Evolutionary conservation across 257 asterid species (phyloP).

Genomic region (Jacaranda mimosifolia): DNA sequence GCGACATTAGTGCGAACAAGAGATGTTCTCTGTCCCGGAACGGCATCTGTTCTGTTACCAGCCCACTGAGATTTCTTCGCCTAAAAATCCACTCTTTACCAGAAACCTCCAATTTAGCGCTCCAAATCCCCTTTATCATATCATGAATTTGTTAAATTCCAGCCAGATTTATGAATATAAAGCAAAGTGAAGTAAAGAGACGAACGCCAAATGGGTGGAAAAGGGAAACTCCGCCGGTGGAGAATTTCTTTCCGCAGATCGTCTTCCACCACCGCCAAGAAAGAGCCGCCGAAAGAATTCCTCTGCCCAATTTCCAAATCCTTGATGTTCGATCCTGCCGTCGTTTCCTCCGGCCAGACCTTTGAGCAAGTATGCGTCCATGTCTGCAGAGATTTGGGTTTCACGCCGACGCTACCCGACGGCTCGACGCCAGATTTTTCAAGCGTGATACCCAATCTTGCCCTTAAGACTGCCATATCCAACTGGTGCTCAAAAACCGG

Average conservation of each 20-base stretch:
- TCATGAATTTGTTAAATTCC: slow-evolving; percentile 6
- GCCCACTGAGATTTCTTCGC: slow-evolving; percentile 12
- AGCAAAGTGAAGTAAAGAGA: not conserved
- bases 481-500: slow-evolving; percentile 63
- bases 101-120: not conserved
- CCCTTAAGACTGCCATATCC: slow-evolving; percentile 55
- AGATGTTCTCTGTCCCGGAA: not conserved
- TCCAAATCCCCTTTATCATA: not conserved
- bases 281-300: slow-evolving; percentile 48
- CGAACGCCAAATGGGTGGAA: slow-evolving; percentile 46
- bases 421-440: slow-evolving; percentile 64
- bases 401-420: slow-evolving; percentile 53
- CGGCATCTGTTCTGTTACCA: not conserved
- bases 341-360: slow-evolving; percentile 75
- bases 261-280: slow-evolving; percentile 34
- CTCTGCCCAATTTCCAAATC: slow-evolving; percentile 68
- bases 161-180: not conserved
- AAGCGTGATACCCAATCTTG: slow-evolving; percentile 58
- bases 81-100: not conserved
- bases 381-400: slow-evolving; percentile 59
- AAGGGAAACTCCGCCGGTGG: slow-evolving; percentile 54
- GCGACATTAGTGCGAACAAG: not conserved
- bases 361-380: slow-evolving; percentile 59
- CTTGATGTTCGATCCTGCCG: slow-evolving; percentile 73
- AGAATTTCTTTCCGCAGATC: slow-evolving; percentile 49